These are phyloP conservation scores for Backusella mclennaniae DNA, from an alignment of 192 early-diverging fungal species.

Conservation along the genomic window DNA sequence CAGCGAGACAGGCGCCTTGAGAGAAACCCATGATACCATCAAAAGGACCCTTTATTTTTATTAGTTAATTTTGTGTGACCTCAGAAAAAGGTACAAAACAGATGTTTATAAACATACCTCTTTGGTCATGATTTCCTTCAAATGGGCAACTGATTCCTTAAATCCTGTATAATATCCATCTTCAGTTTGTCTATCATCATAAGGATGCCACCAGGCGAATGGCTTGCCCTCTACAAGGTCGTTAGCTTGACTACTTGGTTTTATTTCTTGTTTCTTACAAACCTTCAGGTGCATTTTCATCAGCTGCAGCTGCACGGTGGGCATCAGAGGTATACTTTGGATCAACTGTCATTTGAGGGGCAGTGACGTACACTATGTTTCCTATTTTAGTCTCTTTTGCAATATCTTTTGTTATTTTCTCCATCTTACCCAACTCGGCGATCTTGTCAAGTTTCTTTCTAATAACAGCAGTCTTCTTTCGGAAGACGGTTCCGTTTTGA, in stretches of 20 bases:
- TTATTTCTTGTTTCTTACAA: background rate
- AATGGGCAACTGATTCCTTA: conserved; percentile 38
- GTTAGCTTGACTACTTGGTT: background rate
- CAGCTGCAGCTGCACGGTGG: conserved; percentile 34
- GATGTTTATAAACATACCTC: conserved; percentile 24
- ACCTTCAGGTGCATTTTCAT: conserved; percentile 42
- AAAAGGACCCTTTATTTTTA: conserved; percentile 44
- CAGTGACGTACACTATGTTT: conserved; percentile 49
- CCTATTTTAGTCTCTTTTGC: background rate
- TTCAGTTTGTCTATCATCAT: conserved; percentile 15
- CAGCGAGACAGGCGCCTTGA: conserved; percentile 51
- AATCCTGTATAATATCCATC: conserved; percentile 40
- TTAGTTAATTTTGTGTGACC: background rate
- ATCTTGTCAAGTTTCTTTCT: conserved; percentile 48
- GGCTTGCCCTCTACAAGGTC: conserved; percentile 29
- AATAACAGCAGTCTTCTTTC: conserved; percentile 53
- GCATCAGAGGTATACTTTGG: conserved; percentile 42
- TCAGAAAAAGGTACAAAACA: background rate
- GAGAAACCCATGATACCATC: conserved; percentile 58
- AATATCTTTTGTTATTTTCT: background rate
- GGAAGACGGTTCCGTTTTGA: conserved; percentile 48
- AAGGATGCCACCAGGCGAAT: conserved; percentile 47
- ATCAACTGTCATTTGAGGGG: conserved; percentile 46
- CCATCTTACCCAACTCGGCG: conserved; percentile 47
- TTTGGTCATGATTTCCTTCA: conserved; percentile 42